A percentile compares a stretch with the other conserved stretches of the same genome.
These are phyloP conservation scores for Wickerhamia fluorescens DNA, from an alignment of 805 yeast genomes.

Conservation along the genomic window DNA sequence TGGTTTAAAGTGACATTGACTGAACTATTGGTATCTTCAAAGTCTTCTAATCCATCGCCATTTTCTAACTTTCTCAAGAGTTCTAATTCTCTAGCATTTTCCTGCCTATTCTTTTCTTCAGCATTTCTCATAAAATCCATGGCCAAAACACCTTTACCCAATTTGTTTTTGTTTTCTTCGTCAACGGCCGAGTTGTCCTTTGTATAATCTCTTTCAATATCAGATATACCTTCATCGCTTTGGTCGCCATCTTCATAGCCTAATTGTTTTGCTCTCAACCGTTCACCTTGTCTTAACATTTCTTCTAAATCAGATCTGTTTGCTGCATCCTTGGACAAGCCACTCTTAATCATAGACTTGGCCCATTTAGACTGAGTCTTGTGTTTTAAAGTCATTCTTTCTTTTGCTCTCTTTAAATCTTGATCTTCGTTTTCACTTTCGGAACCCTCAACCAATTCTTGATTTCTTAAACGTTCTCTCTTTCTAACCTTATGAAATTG, in stretches of 20 bases:
- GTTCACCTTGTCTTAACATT: conserved; percentile 84
- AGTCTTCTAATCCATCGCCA: conserved; percentile 36
- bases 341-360: conserved; percentile 78
- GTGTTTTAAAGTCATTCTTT: conserved; percentile 88
- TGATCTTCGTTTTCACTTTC: conserved; percentile 52
- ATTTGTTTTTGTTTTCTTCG: conserved; percentile 24
- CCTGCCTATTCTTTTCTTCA: conserved; percentile 56
- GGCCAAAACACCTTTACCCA: conserved; percentile 85
- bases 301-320: conserved; percentile 89
- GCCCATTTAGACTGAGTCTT: conserved; percentile 90
- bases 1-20: conserved; percentile 51
- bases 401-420: conserved; percentile 75
- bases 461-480: conserved; percentile 68
- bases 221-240: conserved; percentile 46
- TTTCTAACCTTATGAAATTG: conserved; percentile 79
- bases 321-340: conserved; percentile 79
- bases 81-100: conserved; percentile 48
- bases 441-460: conserved; percentile 58
- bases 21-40: conserved; percentile 26
- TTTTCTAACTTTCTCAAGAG: conserved; percentile 42
- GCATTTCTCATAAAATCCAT: conserved; percentile 97
- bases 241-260: conserved; percentile 55
- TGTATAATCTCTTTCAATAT: conserved; percentile 34
- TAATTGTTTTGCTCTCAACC: conserved; percentile 61
- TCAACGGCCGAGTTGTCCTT: conserved; percentile 32